Base-by-base conservation (phyloP, 352 stramenopile genomes). In the Hyaloperonospora arabidopsidis region DNA sequence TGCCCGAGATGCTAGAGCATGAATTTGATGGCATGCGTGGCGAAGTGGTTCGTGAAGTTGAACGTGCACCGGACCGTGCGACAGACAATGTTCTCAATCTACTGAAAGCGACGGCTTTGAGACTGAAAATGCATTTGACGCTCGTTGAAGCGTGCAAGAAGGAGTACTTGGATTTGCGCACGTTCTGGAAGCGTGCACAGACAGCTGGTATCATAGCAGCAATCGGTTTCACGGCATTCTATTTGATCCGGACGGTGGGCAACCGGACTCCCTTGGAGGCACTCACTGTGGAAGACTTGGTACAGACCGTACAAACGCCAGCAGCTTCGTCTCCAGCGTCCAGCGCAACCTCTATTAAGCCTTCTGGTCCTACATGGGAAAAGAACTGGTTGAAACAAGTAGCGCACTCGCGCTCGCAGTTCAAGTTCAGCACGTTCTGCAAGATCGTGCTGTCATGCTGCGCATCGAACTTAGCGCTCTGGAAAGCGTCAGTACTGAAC, bases 11-110 rank as follows among this genome's bases (percentile, higher is more conserved):
- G 67, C 70, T 94, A 4, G 82, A 90, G 53, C 76, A 87, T 47
- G 84, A 94, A 54, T 94, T 94, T 47, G 84, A 94, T 52, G 77
- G 84, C 23, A 94, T 82, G 19, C 76, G 84, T 25, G 81, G 79
- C 0, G 81, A 94, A 67, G 81, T 94, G 18, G 79, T 94, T 51
- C 81, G 82, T 5, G 84, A 94, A 46, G 81, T 92, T 2, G 70
- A 90, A 40, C 78, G 81, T 23, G 79, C 84, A 1, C 84, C 84
- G 2, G 84, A 94, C 49, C 81, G 82, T 34, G 79, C 84, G 14
- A 94, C 84, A 0, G 84, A 94, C 41, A 92, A 92, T 46, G 59
- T 92, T 5, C 61, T 94, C 41, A 92, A 86, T 50, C 49, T 89
- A 38, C 71, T 94, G 49, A 90, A 89, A 60, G 65, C 67, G n/a